These are phyloP conservation scores for Mortierella claussenii DNA, from an alignment of 192 early-diverging fungal genomes.

Conservation along the genomic window DNA sequence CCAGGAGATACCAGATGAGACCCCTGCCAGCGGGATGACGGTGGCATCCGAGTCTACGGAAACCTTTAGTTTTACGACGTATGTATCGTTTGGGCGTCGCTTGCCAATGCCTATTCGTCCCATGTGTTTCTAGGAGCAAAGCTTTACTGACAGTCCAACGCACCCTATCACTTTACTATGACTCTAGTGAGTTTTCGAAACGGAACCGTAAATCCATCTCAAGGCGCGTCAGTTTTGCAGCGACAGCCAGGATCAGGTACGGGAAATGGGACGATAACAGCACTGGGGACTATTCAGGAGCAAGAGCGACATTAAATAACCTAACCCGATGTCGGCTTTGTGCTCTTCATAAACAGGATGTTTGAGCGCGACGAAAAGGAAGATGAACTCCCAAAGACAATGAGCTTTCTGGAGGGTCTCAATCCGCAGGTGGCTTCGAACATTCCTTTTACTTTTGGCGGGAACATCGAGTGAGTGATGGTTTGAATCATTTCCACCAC, in stretches of 20 bases:
- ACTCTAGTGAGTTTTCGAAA: slow-evolving; percentile 30
- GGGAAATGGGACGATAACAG: no score
- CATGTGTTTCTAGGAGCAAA: not conserved
- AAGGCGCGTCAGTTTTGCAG: slow-evolving; percentile 50
- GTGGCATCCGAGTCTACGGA: slow-evolving; percentile 17
- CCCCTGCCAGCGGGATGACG: not conserved
- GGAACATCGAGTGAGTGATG: slow-evolving; percentile 7
- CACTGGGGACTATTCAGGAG: no score
- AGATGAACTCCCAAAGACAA: slow-evolving; percentile 43
- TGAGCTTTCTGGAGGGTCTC: slow-evolving; percentile 37
- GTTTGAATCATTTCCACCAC: no score
- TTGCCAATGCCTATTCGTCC: not conserved
- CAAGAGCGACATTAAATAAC: no score
- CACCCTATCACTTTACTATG: not conserved
- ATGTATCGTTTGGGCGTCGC: not conserved
- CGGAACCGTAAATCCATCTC: slow-evolving; percentile 34
- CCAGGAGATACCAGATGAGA: slow-evolving; percentile 10
- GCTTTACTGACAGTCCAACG: not conserved
- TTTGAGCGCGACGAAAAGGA: slow-evolving; percentile 50
- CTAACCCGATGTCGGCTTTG: not conserved
- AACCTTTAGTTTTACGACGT: slow-evolving; percentile 32
- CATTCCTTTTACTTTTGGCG: slow-evolving; percentile 22
- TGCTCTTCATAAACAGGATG: slow-evolving; percentile 19
- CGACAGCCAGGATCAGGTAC: slow-evolving; percentile 50
- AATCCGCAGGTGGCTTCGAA: not conserved